Evolutionary conservation across 257 asterid genomes (phyloP), one percentile per base, ranked within the genome.

Genomic region (Plantago ovata): DNA sequence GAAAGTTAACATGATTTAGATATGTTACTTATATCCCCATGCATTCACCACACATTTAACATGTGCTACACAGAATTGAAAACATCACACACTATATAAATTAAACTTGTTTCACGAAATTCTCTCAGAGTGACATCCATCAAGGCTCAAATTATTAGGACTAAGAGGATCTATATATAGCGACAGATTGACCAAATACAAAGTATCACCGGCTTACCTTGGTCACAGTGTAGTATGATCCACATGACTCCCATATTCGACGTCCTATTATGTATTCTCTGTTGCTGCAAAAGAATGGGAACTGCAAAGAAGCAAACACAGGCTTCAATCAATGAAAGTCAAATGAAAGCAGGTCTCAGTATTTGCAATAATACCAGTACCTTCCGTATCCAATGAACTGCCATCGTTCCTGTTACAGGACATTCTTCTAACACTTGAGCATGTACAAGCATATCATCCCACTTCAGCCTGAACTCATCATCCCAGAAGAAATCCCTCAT

Each of bases 401-500:
- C 60, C 95, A 92, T 85, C 0, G 79, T 76, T 62, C 96, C 96
- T 0, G 96, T 85, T 19, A 73, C 67, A 2, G 94, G 87, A 72
- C 95, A 87, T 75, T 88, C 96, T 69, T 88, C 87, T 36, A 88
- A 28, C 38, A 87, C 75, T 12, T 72, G 60, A 10, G 95, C 92
- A 66, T 77, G 89, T 28, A 79, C 13, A 69, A 92, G 66, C 98
- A 92, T 92, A 75, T 87, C 83, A 11, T 92, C 98, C 96, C 98
- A 92, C 75, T 79, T 84, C 64, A 82, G 53, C 22, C 98, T 77
- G 63, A 92, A 88, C 51, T 84, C 94, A 53, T 92, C 96, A 43
- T 92, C 98, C 96, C 98, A 88, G 67, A 88, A 92, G 67, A 92
- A 92, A 65, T 92, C 98, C 77, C 96, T 78, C 56, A 85, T 40